A percentile compares a stretch with the other conserved stretches of the same genome.
Evolutionary conservation across 352 stramenopile genomes (phyloP).

Genomic region (Phytophthora pluvialis): DNA sequence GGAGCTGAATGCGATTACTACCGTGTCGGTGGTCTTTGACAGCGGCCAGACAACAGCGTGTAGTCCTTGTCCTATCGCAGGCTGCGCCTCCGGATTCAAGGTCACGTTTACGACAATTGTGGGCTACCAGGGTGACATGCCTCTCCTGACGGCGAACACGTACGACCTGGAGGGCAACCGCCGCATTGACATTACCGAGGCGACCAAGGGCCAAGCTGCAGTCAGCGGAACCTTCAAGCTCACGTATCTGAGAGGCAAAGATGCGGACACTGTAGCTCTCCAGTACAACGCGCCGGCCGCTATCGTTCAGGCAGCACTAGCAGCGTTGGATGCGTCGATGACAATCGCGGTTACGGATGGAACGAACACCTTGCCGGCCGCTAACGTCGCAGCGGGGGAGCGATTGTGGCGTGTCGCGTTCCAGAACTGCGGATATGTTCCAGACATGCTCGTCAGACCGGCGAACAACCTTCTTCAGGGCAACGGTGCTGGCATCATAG

Average conservation of each 20-base stretch:
- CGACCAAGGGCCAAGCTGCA: constrained; percentile 82
- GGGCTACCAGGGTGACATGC: constrained; percentile 87
- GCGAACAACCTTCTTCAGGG: constrained; percentile 86
- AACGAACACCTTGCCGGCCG: constrained; percentile 43
- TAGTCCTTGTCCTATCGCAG: constrained; percentile 59
- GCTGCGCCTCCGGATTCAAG: constrained; percentile 77
- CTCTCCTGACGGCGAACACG: constrained; percentile 83
- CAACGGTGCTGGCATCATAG: constrained; percentile 80
- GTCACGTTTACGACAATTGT: constrained; percentile 91
- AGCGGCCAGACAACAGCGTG: constrained; percentile 67
- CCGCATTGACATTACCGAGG: constrained; percentile 84
- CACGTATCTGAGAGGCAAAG: constrained; percentile 81
- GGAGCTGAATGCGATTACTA: constrained; percentile 88
- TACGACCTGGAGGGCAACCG: constrained; percentile 90
- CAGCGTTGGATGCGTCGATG: constrained; percentile 84
- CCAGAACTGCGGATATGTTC: constrained; percentile 89
- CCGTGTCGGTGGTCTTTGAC: constrained; percentile 84
- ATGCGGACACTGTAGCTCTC: constrained; percentile 77
- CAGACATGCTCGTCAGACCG: constrained; percentile 79
- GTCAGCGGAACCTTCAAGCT: constrained; percentile 93
- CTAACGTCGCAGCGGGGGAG: constrained; percentile 45
- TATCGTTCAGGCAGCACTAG: constrained; percentile 74
- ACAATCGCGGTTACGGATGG: constrained; percentile 76
- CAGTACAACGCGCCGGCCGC: constrained; percentile 53
- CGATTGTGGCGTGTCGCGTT: constrained; percentile 93